Percentiles rank a stretch among this genome's conserved stretches.
Conservation (phyloP, 169 alveolate species). For the Cryptosporidium felis region DNA sequence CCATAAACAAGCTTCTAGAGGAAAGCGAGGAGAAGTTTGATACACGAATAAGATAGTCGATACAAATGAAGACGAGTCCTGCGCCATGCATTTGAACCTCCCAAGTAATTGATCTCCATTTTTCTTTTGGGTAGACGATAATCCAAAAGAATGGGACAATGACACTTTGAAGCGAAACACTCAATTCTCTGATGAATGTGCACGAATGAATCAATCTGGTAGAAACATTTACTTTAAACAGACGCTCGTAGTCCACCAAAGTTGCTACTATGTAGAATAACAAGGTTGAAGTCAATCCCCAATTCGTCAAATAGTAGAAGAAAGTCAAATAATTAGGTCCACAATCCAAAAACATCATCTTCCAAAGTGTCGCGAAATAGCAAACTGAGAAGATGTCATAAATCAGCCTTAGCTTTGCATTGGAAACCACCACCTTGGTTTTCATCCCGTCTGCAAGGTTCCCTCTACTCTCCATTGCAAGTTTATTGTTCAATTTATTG, state of each 20-base stretch:
- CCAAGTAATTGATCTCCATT: conserved; percentile 56
- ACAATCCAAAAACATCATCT: conserved; percentile 62
- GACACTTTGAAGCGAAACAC: conserved; percentile 63
- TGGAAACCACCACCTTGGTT: not conserved
- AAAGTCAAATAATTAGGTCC: conserved; percentile 65
- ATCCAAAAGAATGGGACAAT: conserved; percentile 69
- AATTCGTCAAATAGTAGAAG: conserved; percentile 58
- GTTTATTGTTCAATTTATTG: too few relatives aligned
- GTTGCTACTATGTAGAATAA: conserved; percentile 44
- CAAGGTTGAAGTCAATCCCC: conserved; percentile 63
- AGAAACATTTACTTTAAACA: conserved; percentile 19
- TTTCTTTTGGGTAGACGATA: conserved; percentile 65
- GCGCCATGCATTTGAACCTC: conserved; percentile 64
- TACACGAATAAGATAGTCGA: conserved; percentile 43
- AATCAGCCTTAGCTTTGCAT: conserved; percentile 20
- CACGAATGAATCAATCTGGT: conserved; percentile 30
- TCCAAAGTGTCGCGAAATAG: conserved; percentile 30
- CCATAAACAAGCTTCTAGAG: conserved; percentile 12
- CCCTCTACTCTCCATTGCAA: not conserved
- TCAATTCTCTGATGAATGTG: conserved; percentile 37
- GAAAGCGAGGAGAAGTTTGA: conserved; percentile 55
- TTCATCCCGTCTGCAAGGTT: not conserved
- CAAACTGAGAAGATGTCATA: conserved; percentile 9
- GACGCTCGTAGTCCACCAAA: conserved; percentile 31
- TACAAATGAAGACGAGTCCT: conserved; percentile 50